These are phyloP conservation scores for Malassezia yamatoensis DNA, from an alignment of 1,284 basidiomycete species.

Conservation along the genomic window DNA sequence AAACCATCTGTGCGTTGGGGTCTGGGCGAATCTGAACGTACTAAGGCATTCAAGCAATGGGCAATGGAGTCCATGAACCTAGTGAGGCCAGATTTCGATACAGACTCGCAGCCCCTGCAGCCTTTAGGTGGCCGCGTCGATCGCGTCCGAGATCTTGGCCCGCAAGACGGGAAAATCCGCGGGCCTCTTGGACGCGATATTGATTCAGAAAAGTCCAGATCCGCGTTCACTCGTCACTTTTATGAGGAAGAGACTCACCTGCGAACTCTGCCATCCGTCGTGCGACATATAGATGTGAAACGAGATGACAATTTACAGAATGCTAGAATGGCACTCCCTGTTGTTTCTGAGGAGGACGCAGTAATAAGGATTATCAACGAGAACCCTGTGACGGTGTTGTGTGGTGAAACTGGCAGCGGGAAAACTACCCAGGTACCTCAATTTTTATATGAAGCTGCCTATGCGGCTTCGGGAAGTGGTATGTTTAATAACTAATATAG, in stretches of 20 bases:
- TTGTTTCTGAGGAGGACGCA: slow-evolving; percentile 82
- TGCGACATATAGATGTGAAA: slow-evolving; percentile 15
- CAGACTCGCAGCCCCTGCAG: slow-evolving; percentile 19
- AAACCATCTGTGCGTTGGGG: slow-evolving; percentile 13
- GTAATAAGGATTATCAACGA: slow-evolving; percentile 85
- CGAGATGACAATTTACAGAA: slow-evolving; percentile 25
- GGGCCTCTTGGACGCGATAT: slow-evolving; percentile 41
- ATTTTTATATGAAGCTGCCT: slow-evolving; percentile 85
- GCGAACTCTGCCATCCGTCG: neutral
- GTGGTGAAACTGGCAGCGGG: slow-evolving; percentile 84
- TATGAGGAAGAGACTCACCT: slow-evolving; percentile 16
- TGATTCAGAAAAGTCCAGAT: slow-evolving; percentile 16
- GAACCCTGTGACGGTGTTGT: slow-evolving; percentile 66
- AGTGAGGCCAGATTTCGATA: slow-evolving; percentile 5
- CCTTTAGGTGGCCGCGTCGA: slow-evolving; percentile 36
- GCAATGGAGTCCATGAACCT: slow-evolving; percentile 36
- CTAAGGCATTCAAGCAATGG: slow-evolving; percentile 42
- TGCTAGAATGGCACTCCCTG: slow-evolving; percentile 69
- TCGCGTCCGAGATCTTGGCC: slow-evolving; percentile 37
- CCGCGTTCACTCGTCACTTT: slow-evolving; percentile 29
- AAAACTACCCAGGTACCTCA: slow-evolving; percentile 98
- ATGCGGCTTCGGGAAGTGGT: slow-evolving; percentile 72
- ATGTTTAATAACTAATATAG: slow-evolving; percentile 49
- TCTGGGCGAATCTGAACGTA: neutral
- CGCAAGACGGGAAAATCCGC: slow-evolving; percentile 37